These are phyloP conservation scores for Blastocystis sp. DNA, from an alignment of 352 stramenopile species.

Conservation along the genomic window DNA sequence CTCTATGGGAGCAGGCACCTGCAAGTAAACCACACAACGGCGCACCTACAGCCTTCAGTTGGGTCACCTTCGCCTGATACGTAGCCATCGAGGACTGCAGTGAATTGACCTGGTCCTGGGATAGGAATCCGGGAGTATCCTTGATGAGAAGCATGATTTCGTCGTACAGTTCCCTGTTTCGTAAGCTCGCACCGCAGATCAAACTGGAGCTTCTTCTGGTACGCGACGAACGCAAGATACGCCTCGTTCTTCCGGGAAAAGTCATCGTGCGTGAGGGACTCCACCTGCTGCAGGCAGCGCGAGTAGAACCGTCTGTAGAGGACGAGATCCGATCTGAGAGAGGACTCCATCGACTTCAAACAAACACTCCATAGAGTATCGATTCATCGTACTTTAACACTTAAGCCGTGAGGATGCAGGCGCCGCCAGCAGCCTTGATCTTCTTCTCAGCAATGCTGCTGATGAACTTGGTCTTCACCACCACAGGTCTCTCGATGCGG, in stretches of 20 bases:
- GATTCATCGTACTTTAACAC: slow-evolving; percentile 60
- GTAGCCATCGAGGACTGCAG: not conserved
- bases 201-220: not conserved
- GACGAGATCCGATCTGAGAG: not conserved
- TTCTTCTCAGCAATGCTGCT: too few species aligned
- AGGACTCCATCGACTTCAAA: slow-evolving; percentile 8
- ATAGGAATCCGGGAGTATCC: slow-evolving; percentile 23
- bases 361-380: slow-evolving; percentile 32
- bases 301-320: slow-evolving; percentile 20
- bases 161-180: slow-evolving; percentile 15
- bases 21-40: not conserved
- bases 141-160: not conserved
- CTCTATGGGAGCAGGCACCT: not conserved
- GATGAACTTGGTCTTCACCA: too few species aligned
- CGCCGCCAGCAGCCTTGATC: too few species aligned
- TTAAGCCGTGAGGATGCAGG: slow-evolving; percentile 91
- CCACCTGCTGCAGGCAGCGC: not conserved
- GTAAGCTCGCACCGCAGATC: not conserved
- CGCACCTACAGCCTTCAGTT: not conserved
- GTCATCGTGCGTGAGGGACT: not conserved
- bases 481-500: too few species aligned
- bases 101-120: slow-evolving; percentile 4
- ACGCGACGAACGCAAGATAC: not conserved
- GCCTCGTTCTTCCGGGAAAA: not conserved
- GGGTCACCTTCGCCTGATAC: not conserved